Conservation (phyloP, 2,329 filamentous ascomycete species). For the Kalmusia sp. region DNA sequence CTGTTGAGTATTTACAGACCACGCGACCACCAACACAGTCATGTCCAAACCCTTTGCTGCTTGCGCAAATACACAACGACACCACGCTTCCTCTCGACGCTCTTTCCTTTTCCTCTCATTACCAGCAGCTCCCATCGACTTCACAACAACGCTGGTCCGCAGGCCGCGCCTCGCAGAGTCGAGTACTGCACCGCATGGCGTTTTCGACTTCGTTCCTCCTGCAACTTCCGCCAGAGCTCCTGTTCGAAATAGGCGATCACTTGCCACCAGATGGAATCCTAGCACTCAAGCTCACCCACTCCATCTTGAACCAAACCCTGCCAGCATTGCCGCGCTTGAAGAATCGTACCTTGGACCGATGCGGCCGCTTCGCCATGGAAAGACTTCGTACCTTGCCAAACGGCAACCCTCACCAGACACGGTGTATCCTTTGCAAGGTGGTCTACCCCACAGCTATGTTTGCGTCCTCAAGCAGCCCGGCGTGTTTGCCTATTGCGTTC, state of each 20-base stretch:
- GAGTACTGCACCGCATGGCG: conserved; percentile 13
- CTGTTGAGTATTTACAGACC: neutral
- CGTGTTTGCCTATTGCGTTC: conserved; percentile 24
- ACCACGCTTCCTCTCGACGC: no score
- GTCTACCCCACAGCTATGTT: conserved; percentile 39
- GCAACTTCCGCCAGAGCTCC: conserved; percentile 49
- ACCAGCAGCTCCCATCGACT: neutral
- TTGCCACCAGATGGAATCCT: conserved; percentile 47
- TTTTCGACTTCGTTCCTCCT: conserved; percentile 19
- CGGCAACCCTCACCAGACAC: conserved; percentile 19
- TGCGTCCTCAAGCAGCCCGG: conserved; percentile 36
- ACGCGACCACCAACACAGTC: neutral
- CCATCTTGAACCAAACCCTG: conserved; percentile 36
- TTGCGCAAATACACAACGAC: no score
- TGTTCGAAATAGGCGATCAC: conserved; percentile 45
- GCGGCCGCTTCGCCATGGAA: conserved; percentile 37
- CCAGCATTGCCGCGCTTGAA: conserved; percentile 22
- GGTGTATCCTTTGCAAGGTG: conserved; percentile 42
- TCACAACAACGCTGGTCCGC: neutral
- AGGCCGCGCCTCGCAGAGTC: neutral
- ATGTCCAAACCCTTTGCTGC: no score
- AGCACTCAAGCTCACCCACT: conserved; percentile 47
- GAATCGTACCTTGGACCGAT: conserved; percentile 26
- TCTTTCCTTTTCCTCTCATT: neutral
- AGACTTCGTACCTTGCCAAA: conserved; percentile 27